Evolutionary conservation across 2,329 filamentous ascomycete species (phyloP), one percentile per base, ranked within the genome.

Genomic region (Claviceps sorghi): DNA sequence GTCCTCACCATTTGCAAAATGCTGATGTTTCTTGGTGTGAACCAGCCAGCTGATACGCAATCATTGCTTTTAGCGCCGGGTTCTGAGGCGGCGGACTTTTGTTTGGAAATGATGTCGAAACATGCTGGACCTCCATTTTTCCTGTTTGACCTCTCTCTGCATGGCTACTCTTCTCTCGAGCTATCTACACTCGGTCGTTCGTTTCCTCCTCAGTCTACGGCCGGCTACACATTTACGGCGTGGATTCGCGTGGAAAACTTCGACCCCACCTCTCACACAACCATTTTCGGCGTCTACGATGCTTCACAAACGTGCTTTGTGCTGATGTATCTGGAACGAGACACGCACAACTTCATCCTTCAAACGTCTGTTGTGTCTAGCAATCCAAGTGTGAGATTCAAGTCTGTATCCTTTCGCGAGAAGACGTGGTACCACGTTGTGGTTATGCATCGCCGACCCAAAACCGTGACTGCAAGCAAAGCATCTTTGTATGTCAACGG

Each of bases 201-300:
- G 1, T 98, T 98, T 61, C 94, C 93, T 11, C 89, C 93, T 1
- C 76, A 80, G 52, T 81, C 83, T 19, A 79, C 83, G 10, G 73
- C 76, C n/a, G 94, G 93, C 21, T 98, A 97, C 69, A 95, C 89
- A 1, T 84, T 98, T 55, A 80, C 86, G 46, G 80, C 88, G 0
- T 98, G 93, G 93, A 78, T 95, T 49, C 82, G 86, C 21, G 80
- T 98, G 54, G 90, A 97, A 65, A 75, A 81, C 42, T 97, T 93
- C 65, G 94, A 98, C 65, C 72, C 79, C 5, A 79, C 80, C 46
- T 83, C 86, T 17, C 93, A 98, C 65, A 98, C 93, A 0, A 98
- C 93, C 0, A 78, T 98, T 15, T 98, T 98, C 65, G 93, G 93
- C 29, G 88, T 93, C 9, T 97, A 94, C 66, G 93, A 98, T 68